These are phyloP conservation scores for Colletotrichum sp. DNA, from an alignment of 2,329 filamentous ascomycete genomes.

Conservation along the genomic window DNA sequence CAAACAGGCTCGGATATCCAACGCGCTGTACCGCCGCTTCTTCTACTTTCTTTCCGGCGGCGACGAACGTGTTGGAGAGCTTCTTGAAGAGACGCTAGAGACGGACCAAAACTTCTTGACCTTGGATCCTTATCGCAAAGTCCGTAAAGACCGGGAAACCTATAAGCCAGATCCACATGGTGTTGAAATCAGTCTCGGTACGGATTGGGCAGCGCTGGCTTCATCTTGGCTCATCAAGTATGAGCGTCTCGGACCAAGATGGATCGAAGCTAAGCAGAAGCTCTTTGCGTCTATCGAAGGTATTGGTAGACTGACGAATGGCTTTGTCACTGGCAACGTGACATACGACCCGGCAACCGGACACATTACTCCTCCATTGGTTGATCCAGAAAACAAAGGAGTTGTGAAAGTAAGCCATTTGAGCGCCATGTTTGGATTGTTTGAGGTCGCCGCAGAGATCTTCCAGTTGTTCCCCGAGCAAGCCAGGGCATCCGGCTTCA, in stretches of 20 bases:
- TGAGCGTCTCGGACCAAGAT: constrained; percentile 58
- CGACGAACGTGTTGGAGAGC: constrained; percentile 60
- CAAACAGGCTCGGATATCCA: constrained; percentile 66
- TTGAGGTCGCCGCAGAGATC: constrained; percentile 61
- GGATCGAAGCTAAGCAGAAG: constrained; percentile 55
- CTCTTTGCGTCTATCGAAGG: constrained; percentile 52
- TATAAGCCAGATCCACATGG: constrained; percentile 45
- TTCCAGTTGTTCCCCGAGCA: constrained; percentile 49
- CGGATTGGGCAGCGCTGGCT: constrained; percentile 63
- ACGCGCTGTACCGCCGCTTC: constrained; percentile 57
- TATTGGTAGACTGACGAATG: constrained; percentile 59
- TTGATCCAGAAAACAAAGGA: constrained; percentile 56
- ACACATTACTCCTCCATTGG: constrained; percentile 53
- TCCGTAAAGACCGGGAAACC: constrained; percentile 55
- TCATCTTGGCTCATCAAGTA: constrained; percentile 63
- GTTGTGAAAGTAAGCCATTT: constrained; percentile 58
- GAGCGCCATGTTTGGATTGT: constrained; percentile 61
- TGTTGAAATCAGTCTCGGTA: constrained; percentile 55
- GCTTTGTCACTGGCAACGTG: constrained; percentile 61
- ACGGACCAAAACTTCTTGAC: constrained; percentile 55
- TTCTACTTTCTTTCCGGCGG: constrained; percentile 63
- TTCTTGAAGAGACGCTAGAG: constrained; percentile 55
- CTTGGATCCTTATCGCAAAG: constrained; percentile 63
- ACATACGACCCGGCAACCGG: constrained; percentile 56
- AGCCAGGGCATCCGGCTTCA: constrained; percentile 51